phyloP scores from a whole-genome alignment of 192 early-diverging fungal genomes.

The Lunasporangiospora selenospora region DNA sequence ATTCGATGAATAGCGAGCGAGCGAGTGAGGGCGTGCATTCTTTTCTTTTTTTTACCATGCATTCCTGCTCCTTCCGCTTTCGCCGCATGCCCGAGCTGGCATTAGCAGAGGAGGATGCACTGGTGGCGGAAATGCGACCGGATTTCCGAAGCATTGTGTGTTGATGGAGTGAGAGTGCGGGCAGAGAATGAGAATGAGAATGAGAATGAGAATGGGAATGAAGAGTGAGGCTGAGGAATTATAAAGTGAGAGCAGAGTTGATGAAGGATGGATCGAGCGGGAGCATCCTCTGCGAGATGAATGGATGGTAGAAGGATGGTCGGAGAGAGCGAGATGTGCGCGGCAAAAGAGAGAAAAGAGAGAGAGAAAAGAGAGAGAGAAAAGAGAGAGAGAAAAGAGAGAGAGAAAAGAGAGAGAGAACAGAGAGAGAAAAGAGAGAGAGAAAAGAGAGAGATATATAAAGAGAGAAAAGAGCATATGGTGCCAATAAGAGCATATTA shows the following conservation, averaged over 20 bases:
- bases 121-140: background rate
- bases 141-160: background rate
- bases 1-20: too few species aligned
- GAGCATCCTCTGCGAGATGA: too few species aligned
- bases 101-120: background rate
- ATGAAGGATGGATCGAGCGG: too few species aligned
- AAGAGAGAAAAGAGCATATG: too few species aligned
- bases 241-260: background rate
- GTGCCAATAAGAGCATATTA: too few species aligned
- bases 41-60: slow-evolving; percentile 19
- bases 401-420: too few species aligned
- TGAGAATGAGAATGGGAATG: background rate
- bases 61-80: slow-evolving; percentile 29
- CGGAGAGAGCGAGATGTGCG: background rate
- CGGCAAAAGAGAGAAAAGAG: background rate
- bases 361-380: background rate
- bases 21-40: too few species aligned
- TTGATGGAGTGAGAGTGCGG: background rate
- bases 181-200: background rate
- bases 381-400: background rate
- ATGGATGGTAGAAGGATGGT: too few species aligned
- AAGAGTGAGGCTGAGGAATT: background rate
- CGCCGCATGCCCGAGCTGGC: slow-evolving; percentile 36
- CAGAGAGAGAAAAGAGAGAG: too few species aligned
- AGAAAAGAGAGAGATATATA: too few species aligned